A percentile compares a stretch with the other conserved stretches of the same genome.
Conservation (phyloP, 495 filamentous ascomycete species). For the Talaromyces adpressus region DNA sequence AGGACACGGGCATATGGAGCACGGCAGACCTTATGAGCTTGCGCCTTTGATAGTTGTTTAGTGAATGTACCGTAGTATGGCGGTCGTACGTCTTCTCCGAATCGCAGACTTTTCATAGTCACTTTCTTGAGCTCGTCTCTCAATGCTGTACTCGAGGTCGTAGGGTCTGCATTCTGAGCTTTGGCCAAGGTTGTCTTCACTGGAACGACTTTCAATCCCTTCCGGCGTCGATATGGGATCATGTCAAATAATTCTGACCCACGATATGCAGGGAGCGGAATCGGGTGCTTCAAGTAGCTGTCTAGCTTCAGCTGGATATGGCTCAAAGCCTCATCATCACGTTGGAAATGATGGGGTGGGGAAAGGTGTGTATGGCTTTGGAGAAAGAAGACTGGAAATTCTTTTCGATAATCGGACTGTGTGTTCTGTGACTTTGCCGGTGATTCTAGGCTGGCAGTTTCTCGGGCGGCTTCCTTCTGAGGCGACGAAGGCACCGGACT, state of each 20-base stretch:
- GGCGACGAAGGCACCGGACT: constrained; percentile 17
- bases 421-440: constrained; percentile 17
- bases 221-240: constrained; percentile 40
- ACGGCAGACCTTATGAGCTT: constrained; percentile 54
- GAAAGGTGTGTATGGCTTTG: constrained; percentile 61
- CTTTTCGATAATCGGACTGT: constrained; percentile 57
- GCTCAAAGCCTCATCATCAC: constrained; percentile 48
- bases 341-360: constrained; percentile 39
- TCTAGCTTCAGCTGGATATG: constrained; percentile 42
- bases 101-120: constrained; percentile 71
- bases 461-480: constrained; percentile 12
- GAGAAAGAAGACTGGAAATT: constrained; percentile 73
- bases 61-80: constrained; percentile 86
- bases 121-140: constrained; percentile 50
- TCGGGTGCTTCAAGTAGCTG: constrained; percentile 31
- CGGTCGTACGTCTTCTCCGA: constrained; percentile 81
- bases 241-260: constrained; percentile 54
- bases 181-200: constrained; percentile 62
- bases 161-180: constrained; percentile 41
- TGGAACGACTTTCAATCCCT: constrained; percentile 44
- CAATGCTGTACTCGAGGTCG: constrained; percentile 17
- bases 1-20: constrained; percentile 59
- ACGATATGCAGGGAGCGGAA: constrained; percentile 38
- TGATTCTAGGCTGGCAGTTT: constrained; percentile 12
- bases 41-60: constrained; percentile 36